phyloP scores from a whole-genome alignment of 2,329 filamentous ascomycete genomes.

The Zymoseptoria ardabiliae region DNA sequence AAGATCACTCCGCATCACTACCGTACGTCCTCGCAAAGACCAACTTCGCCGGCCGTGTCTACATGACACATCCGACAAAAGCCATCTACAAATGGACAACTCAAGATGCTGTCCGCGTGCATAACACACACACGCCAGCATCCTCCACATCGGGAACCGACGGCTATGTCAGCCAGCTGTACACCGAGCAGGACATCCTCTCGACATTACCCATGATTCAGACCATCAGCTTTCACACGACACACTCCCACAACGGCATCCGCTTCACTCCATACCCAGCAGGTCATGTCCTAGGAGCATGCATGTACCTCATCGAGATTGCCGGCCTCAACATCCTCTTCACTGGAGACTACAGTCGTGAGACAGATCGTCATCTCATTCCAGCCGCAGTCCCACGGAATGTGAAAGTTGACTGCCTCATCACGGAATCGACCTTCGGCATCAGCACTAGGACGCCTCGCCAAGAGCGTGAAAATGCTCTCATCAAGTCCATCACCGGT shows the following conservation, averaged over 20 bases:
- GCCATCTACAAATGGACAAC: constrained; percentile 99
- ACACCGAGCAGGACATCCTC: constrained; percentile 90
- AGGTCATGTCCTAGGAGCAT: constrained; percentile 93
- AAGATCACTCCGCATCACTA: constrained; percentile 97
- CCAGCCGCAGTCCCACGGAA: constrained; percentile 84
- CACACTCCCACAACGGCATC: constrained; percentile 92
- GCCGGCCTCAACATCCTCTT: constrained; percentile 95
- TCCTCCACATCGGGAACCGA: constrained; percentile 25
- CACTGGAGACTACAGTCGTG: constrained; percentile 93
- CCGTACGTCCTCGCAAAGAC: constrained; percentile 97
- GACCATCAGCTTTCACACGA: constrained; percentile 96
- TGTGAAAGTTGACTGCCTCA: constrained; percentile 89
- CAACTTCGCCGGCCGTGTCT: constrained; percentile 91
- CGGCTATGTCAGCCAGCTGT: constrained; percentile 58
- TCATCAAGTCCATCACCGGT: constrained; percentile 92
- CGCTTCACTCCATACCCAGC: constrained; percentile 95
- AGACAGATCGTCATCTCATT: constrained; percentile 91
- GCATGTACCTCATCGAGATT: constrained; percentile 98
- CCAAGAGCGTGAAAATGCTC: constrained; percentile 78
- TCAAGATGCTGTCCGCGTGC: constrained; percentile 89
- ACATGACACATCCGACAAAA: constrained; percentile 99
- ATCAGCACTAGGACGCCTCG: constrained; percentile 90
- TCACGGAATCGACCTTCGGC: constrained; percentile 95
- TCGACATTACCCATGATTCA: constrained; percentile 92
- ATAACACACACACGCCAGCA: constrained; percentile 33